phyloP scores from a whole-genome alignment of 768 basidiomycete species.

The Phlebiopsis flavidoalba region DNA sequence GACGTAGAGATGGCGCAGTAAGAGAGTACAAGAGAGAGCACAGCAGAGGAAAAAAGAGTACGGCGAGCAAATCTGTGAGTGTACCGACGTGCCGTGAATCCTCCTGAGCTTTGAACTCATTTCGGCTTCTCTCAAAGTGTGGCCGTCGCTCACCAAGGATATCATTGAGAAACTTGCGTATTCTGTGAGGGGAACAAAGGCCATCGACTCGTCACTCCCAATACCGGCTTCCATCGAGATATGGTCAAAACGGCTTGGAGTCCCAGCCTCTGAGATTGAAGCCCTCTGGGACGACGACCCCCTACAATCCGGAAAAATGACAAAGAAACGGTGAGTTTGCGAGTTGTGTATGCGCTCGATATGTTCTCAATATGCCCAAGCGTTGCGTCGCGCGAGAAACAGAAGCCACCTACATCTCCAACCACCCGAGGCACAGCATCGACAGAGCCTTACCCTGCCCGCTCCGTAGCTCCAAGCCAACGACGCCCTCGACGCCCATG shows the following conservation, averaged over 20 bases:
- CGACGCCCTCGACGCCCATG: not conserved
- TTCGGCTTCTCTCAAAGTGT: not conserved
- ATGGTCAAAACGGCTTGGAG: not conserved
- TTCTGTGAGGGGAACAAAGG: not conserved
- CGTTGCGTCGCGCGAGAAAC: not conserved
- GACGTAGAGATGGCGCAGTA: too few relatives aligned
- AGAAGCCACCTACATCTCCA: conserved; percentile 1
- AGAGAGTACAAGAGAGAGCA: too few relatives aligned
- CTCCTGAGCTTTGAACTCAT: not conserved
- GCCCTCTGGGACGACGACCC: not conserved
- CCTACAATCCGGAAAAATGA: not conserved
- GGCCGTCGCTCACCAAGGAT: not conserved
- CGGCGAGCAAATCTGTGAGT: conserved; percentile 2
- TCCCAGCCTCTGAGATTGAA: not conserved
- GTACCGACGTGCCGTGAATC: not conserved
- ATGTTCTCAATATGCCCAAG: not conserved
- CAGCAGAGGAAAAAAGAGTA: not conserved
- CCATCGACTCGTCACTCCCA: not conserved
- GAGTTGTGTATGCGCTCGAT: not conserved
- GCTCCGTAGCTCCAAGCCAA: not conserved
- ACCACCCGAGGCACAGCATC: conserved; percentile 13
- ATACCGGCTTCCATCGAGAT: not conserved
- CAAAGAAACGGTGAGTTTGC: not conserved
- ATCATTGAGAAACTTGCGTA: not conserved
- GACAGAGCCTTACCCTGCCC: conserved; percentile 2